These are phyloP conservation scores for Brasilioporus rufonigricans DNA, from an alignment of 768 basidiomycete species.

Conservation along the genomic window DNA sequence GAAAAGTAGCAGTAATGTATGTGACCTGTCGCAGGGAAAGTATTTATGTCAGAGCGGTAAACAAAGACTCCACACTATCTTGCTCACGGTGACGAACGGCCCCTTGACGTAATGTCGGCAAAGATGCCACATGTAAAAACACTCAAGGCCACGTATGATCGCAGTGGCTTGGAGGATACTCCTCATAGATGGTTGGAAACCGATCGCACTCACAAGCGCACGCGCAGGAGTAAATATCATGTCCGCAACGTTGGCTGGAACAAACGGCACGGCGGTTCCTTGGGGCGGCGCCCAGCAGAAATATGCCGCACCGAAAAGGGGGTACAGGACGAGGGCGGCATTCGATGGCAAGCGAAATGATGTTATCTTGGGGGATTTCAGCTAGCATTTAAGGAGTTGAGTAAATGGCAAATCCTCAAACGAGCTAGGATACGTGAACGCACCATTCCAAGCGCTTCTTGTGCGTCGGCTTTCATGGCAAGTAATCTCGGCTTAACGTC, in stretches of 20 bases:
- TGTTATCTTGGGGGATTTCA: background rate
- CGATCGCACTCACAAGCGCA: constrained; percentile 9
- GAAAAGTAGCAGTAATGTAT: constrained; percentile 51
- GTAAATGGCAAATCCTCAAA: background rate
- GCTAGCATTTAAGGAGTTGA: constrained; percentile 35
- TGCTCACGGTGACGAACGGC: constrained; percentile 17
- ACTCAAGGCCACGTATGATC: constrained; percentile 23
- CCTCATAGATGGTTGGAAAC: constrained; percentile 15
- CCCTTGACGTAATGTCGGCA: constrained; percentile 30
- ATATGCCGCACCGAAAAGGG: constrained; percentile 19
- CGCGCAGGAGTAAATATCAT: constrained; percentile 22
- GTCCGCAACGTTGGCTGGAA: constrained; percentile 15
- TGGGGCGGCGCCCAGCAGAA: constrained; percentile 16
- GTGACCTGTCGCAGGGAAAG: constrained; percentile 38
- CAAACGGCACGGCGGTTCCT: constrained; percentile 16
- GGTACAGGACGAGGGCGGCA: constrained; percentile 13
- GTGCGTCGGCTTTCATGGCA: background rate
- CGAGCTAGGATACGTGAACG: constrained; percentile 16
- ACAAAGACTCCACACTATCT: background rate
- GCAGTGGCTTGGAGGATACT: constrained; percentile 2
- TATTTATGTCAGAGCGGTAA: background rate
- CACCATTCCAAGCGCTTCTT: constrained; percentile 33
- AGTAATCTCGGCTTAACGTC: background rate
- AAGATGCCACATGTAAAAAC: constrained; percentile 29
- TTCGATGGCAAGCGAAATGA: constrained; percentile 39